Percentiles rank a stretch among this genome's conserved stretches.
These are phyloP conservation scores for Ophryocystis elektroscirrha DNA, from an alignment of 169 alveolate genomes.

Conservation along the genomic window DNA sequence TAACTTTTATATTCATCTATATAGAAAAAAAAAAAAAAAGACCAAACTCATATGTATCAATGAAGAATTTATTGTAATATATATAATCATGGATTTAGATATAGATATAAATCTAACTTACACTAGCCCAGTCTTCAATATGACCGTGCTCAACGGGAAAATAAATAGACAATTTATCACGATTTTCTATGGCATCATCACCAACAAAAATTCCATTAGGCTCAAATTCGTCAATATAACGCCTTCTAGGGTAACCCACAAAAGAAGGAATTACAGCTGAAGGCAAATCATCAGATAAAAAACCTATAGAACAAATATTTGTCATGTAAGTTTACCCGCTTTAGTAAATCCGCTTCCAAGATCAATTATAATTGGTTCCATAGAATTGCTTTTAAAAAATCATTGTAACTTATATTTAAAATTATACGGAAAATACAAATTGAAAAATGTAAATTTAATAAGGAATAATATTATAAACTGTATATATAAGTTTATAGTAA, in stretches of 20 bases:
- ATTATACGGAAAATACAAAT: neutral
- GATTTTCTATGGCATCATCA: slow-evolving; percentile 28
- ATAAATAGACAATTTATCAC: slow-evolving; percentile 19
- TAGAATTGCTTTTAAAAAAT: neutral
- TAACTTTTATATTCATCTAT: neutral
- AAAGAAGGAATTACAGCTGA: slow-evolving; percentile 28
- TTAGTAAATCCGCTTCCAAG: slow-evolving; percentile 25
- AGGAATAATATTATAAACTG: neutral
- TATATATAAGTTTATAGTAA: neutral
- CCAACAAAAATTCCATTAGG: slow-evolving; percentile 29
- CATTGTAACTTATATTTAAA: neutral
- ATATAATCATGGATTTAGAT: too few relatives aligned
- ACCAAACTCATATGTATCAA: too few relatives aligned
- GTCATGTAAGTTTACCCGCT: too few relatives aligned
- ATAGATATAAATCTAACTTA: too few relatives aligned
- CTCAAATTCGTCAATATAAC: slow-evolving; percentile 9
- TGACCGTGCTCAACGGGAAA: slow-evolving; percentile 42
- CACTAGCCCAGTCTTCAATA: slow-evolving; percentile 34
- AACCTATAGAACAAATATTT: too few relatives aligned
- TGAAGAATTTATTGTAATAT: too few relatives aligned
- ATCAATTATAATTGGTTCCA: neutral
- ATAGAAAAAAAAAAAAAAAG: neutral
- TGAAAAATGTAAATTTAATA: neutral
- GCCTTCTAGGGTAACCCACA: slow-evolving; percentile 33
- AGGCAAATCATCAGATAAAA: slow-evolving; percentile 21